phyloP scores from a whole-genome alignment of 768 basidiomycete genomes.

The Goffeauzyma gilvescens region DNA sequence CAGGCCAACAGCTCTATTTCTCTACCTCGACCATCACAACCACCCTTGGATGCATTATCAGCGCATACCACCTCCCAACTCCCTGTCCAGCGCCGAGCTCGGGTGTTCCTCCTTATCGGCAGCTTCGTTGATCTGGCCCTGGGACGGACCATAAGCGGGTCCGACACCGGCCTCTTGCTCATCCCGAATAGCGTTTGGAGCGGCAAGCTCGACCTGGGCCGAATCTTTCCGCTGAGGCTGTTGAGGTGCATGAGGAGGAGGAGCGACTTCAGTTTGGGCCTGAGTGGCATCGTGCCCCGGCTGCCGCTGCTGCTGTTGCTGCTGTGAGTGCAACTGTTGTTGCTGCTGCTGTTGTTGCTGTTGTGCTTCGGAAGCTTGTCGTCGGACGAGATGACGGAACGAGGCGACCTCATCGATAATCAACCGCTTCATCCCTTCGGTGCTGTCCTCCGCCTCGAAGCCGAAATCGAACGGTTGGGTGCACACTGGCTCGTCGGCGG shows the following conservation, averaged over 20 bases:
- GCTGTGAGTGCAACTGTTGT: no score
- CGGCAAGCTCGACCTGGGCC: conserved; percentile 2
- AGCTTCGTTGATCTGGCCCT: conserved; percentile 13
- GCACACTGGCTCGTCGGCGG: conserved; percentile 77
- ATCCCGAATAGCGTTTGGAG: conserved; percentile 12
- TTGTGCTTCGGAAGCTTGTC: conserved; percentile 53
- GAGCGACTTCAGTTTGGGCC: background rate
- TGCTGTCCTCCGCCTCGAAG: conserved; percentile 90
- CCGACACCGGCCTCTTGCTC: conserved; percentile 17
- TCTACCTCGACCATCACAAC: no score
- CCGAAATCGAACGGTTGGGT: conserved; percentile 77
- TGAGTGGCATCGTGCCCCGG: no score
- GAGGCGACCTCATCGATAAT: conserved; percentile 59
- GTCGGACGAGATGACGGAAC: conserved; percentile 76
- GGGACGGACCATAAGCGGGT: conserved; percentile 19
- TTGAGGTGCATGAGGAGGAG: background rate
- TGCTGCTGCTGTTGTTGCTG: conserved; percentile 32
- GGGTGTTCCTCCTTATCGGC: conserved; percentile 28
- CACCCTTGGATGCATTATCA: background rate
- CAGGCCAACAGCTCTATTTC: no score
- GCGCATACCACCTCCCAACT: conserved; percentile 12
- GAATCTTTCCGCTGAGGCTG: background rate
- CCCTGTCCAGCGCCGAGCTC: conserved; percentile 24
- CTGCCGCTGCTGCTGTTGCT: no score
- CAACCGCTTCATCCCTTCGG: conserved; percentile 89